Evolutionary conservation across 2,329 filamentous ascomycete species (phyloP).

Genomic region (Diaporthe vaccinii): DNA sequence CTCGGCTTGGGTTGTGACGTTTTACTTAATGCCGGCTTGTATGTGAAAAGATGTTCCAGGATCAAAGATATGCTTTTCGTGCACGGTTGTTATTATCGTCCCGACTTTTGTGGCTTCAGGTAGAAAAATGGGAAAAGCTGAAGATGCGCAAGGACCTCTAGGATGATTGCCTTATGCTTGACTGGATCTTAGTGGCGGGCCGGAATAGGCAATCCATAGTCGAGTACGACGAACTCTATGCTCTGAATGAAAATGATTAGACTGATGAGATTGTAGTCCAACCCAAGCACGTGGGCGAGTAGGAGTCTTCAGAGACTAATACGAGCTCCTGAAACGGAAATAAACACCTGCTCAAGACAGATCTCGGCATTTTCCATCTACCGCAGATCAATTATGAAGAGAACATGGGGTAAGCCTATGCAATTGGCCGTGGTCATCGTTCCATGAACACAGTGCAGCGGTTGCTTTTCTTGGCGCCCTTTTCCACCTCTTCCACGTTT

Average conservation of each 20-base stretch:
- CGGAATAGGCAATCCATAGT: conserved; percentile 3
- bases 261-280: background rate
- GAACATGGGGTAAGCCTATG: background rate
- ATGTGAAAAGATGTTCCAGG: background rate
- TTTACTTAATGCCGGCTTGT: background rate
- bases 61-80: background rate
- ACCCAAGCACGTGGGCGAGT: background rate
- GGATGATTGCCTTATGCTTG: background rate
- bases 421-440: background rate
- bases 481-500: too few species aligned
- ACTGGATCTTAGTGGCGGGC: background rate
- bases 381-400: too few species aligned
- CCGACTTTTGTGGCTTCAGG: background rate
- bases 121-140: too few species aligned
- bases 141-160: background rate
- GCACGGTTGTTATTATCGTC: background rate
- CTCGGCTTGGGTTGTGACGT: background rate
- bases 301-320: too few species aligned
- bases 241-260: background rate
- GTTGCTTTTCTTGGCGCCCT: background rate
- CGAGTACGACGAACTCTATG: background rate
- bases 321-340: background rate
- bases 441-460: background rate
- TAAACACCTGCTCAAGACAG: background rate
- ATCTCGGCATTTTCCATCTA: background rate